These are phyloP conservation scores for Planoprotostelium fungivorum DNA, from an alignment of 78 protist species.

Conservation along the genomic window DNA sequence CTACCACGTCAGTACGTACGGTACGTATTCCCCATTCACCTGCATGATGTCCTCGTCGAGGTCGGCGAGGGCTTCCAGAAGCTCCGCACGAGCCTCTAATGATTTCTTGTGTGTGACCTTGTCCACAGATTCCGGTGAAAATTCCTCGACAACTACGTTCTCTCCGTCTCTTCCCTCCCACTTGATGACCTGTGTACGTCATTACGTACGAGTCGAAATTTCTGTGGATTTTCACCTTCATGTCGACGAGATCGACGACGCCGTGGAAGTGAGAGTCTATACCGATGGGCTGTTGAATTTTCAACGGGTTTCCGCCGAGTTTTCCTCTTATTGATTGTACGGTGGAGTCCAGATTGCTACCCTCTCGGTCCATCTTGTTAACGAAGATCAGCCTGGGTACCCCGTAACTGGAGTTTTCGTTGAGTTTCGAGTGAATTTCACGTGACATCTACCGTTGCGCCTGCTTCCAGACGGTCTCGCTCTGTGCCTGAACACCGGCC, in stretches of 20 bases:
- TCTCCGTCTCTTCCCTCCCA: slow-evolving; percentile 46
- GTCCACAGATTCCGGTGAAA: not conserved
- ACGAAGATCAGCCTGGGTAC: slow-evolving; percentile 86
- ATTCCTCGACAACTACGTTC: not conserved
- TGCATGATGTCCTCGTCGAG: slow-evolving; percentile 40
- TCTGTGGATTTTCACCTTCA: too few relatives aligned
- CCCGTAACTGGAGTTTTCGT: slow-evolving; percentile 7
- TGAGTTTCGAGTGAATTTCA: not conserved
- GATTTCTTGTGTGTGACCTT: not conserved
- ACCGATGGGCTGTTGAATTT: slow-evolving; percentile 63
- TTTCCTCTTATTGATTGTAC: slow-evolving; percentile 11
- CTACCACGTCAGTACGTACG: not conserved
- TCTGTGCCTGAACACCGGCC: slow-evolving; percentile 90
- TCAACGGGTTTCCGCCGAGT: slow-evolving; percentile 40
- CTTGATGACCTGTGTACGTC: too few relatives aligned
- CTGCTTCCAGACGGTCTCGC: slow-evolving; percentile 78
- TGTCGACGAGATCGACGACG: slow-evolving; percentile 56
- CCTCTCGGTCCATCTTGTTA: slow-evolving; percentile 92
- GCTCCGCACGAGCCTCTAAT: not conserved
- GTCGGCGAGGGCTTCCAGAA: slow-evolving; percentile 27
- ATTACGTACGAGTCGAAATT: too few relatives aligned
- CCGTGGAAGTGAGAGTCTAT: slow-evolving; percentile 15
- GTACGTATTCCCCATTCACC: too few relatives aligned
- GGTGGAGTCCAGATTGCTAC: slow-evolving; percentile 64
- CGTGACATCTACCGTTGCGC: slow-evolving; percentile 9